These are phyloP conservation scores for Podila clonocystis DNA, from an alignment of 192 early-diverging fungal species.

Conservation along the genomic window DNA sequence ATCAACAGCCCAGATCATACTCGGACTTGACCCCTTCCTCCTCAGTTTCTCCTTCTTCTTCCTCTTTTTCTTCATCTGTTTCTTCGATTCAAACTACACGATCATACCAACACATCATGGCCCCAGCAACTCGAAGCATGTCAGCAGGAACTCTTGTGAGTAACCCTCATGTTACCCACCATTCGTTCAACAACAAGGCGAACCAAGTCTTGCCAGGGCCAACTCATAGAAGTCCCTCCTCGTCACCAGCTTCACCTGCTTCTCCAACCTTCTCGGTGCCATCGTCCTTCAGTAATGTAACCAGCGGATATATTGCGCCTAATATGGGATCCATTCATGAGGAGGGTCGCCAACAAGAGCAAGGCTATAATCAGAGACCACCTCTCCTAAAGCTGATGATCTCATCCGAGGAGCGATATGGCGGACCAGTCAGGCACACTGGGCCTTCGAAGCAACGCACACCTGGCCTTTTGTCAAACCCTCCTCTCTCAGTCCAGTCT, in stretches of 20 bases:
- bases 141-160: neutral
- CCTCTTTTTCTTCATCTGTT: conserved; percentile 6
- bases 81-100: conserved; percentile 1
- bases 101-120: neutral
- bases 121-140: neutral
- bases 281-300: too few relatives aligned
- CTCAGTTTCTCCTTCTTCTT: neutral
- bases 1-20: neutral
- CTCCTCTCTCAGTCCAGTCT: neutral
- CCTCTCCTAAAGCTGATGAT: neutral
- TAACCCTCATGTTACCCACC: neutral
- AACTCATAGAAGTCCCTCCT: too few relatives aligned
- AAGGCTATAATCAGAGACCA: neutral
- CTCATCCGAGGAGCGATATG: neutral
- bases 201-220: too few relatives aligned
- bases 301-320: neutral
- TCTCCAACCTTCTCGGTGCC: too few relatives aligned
- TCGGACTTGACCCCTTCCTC: neutral
- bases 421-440: neutral
- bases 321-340: neutral
- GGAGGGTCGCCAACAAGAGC: neutral
- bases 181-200: neutral
- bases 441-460: neutral
- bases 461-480: neutral
- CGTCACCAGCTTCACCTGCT: too few relatives aligned